Percentiles rank a stretch among this genome's conserved stretches.
Conservation (phyloP, 495 filamentous ascomycete genomes). For the Hyaloscypha hepaticicola region DNA sequence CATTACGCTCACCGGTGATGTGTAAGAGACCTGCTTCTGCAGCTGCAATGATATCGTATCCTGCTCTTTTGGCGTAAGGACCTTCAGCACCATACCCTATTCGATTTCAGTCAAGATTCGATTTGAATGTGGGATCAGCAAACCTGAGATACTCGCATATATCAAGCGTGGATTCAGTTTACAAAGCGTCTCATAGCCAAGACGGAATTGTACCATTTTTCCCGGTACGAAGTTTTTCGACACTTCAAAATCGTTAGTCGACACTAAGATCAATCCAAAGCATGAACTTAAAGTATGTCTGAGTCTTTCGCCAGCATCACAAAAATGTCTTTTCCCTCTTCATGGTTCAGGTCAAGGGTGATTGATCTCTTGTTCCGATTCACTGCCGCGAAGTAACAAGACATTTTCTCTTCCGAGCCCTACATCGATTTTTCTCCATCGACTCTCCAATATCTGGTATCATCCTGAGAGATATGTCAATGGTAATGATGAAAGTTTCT, state of each 20-base stretch:
- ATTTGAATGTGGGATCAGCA: background rate
- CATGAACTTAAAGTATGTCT: constrained; percentile 54
- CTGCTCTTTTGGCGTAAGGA: constrained; percentile 81
- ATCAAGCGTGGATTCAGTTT: constrained; percentile 73
- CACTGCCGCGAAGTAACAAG: constrained; percentile 46
- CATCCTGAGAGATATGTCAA: constrained; percentile 46
- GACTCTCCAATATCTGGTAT: constrained; percentile 59
- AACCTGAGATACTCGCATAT: constrained; percentile 50
- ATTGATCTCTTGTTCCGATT: constrained; percentile 96
- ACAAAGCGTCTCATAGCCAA: constrained; percentile 77
- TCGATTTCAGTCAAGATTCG: background rate
- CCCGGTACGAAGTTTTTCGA: constrained; percentile 95
- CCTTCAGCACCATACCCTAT: constrained; percentile 80
- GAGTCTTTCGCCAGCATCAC: constrained; percentile 77
- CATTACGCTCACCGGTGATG: constrained; percentile 82
- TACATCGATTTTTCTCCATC: background rate
- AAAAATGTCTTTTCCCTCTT: constrained; percentile 78
- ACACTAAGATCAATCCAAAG: no score
- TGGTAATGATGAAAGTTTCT: constrained; percentile 97
- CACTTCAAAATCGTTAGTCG: constrained; percentile 41
- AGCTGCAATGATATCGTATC: constrained; percentile 98
- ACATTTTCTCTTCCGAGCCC: constrained; percentile 9
- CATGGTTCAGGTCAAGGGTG: constrained; percentile 81
- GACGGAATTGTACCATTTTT: constrained; percentile 77
- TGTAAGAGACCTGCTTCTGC: constrained; percentile 97